These are phyloP conservation scores for Dispira parvispora DNA, from an alignment of 192 early-diverging fungal species.

Conservation along the genomic window DNA sequence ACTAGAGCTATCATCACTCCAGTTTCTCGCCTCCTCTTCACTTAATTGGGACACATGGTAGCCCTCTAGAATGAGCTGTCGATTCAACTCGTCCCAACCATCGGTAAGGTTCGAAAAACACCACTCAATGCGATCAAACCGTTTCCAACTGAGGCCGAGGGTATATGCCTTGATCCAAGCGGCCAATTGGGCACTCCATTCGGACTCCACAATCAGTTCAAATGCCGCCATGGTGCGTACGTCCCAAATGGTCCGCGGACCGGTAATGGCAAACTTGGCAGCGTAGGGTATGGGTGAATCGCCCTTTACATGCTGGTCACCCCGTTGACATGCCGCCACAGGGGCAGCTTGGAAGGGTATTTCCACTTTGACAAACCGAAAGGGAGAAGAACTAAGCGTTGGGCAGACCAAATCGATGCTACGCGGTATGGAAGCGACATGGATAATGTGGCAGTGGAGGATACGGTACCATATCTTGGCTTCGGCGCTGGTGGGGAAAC, in stretches of 20 bases:
- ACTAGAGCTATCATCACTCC: background rate
- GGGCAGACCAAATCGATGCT: conserved; percentile 3
- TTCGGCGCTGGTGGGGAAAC: conserved; percentile 8
- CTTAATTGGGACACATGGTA: background rate
- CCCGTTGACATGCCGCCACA: background rate
- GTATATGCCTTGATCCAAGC: background rate
- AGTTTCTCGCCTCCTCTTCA: background rate
- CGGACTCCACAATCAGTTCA: conserved; percentile 9
- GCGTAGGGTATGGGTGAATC: background rate
- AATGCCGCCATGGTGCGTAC: conserved; percentile 10
- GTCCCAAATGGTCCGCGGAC: conserved; percentile 4
- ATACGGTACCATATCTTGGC: conserved; percentile 9
- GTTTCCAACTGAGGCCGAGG: background rate
- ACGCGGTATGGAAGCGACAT: conserved; percentile 1
- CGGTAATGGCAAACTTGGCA: conserved; percentile 1
- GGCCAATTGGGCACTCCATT: background rate
- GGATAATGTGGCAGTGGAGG: conserved; percentile 8
- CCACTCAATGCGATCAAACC: conserved; percentile 10
- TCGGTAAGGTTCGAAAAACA: conserved; percentile 8
- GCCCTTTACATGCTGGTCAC: background rate
- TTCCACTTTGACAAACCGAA: conserved; percentile 8
- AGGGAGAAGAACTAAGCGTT: conserved; percentile 1
- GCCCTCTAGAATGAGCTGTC: background rate
- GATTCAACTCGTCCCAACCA: conserved; percentile 2
- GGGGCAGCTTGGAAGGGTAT: background rate